Base-by-base conservation (phyloP, 176 grass and related monocot genomes). In the Avena eriantha region DNA sequence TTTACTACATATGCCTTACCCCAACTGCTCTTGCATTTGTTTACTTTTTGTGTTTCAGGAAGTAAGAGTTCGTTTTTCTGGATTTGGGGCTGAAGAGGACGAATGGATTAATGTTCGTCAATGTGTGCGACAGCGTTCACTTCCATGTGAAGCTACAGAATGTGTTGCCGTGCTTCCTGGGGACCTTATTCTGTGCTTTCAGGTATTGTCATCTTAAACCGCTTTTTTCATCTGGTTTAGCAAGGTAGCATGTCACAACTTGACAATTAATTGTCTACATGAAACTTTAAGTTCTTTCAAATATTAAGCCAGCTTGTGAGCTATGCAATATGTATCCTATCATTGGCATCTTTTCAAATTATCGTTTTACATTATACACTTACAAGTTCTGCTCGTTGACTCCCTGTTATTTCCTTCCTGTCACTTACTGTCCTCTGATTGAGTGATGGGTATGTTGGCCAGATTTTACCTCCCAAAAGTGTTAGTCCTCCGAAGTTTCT, bases 91-190 rank as follows among this genome's bases (percentile, higher is more conserved):
- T 1, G 94, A 95, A 80, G 94, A 95, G 43, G 94, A 95, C 87
- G 94, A 95, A 87, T 95, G 94, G 94, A 87, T 95, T 76, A 93
- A 93, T 73, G 94, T 95, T 77, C 89, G 91, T 53, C 91, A 89
- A 88, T 93, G 88, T 93, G 94, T 95, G 68, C 86, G 91, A 18
- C 91, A 91, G 47, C 88, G 91, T 39, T 95, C 94, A 74, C 94
- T 95, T 87, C 94, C 94, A 61, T 95, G 94, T 36, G 94, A 93
- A 85, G 79, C 91, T 29, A 86, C 89, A 53, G 94, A 95, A 91
- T 95, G 94, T 75, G 84, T 91, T 83, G 94, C 91, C 8, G 94
- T 95, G 51, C 91, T 93, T 91, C 94, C 91, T 58, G 89, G 94
- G 43, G 94, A 95, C 5, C 94, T 93, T 59, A 95, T 95, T 65